Evolutionary conservation across 2,329 filamentous ascomycete genomes (phyloP).

Genomic region (Xylariaceae sp.): DNA sequence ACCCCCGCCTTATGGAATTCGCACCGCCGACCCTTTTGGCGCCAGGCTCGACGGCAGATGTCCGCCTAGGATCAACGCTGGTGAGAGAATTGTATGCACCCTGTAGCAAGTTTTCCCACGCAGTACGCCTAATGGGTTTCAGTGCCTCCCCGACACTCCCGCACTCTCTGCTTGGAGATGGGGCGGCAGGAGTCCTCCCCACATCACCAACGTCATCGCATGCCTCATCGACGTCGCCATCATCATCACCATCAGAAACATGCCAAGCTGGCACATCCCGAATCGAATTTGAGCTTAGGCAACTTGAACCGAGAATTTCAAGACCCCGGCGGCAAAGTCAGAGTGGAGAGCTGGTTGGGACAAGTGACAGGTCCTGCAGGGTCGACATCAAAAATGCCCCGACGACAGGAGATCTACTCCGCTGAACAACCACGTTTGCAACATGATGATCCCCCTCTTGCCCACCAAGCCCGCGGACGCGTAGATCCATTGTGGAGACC

Average conservation of each 20-base stretch:
- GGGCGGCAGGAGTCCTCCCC: constrained; percentile 21
- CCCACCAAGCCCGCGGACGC: constrained; percentile 1
- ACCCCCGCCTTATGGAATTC: too few relatives aligned
- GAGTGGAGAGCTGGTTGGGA: constrained; percentile 30
- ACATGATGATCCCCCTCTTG: constrained; percentile 4
- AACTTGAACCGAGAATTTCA: constrained; percentile 22
- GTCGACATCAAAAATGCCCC: constrained; percentile 14
- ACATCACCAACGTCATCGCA: constrained; percentile 21
- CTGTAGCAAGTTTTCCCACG: too few relatives aligned
- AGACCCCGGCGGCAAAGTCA: constrained; percentile 18
- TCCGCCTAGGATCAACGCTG: too few relatives aligned
- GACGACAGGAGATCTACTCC: constrained; percentile 11
- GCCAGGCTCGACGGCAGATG: too few relatives aligned
- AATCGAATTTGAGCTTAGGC: constrained; percentile 12
- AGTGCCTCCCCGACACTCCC: constrained; percentile 20
- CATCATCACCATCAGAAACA: constrained; percentile 6
- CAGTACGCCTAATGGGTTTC: constrained; percentile 18
- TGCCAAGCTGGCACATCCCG: constrained; percentile 7
- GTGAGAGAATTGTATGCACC: too few relatives aligned
- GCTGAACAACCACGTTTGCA: constrained; percentile 2
- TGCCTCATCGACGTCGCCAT: constrained; percentile 22
- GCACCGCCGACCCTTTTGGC: too few relatives aligned
- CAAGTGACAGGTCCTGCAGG: constrained; percentile 15
- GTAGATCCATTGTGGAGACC: constrained; percentile 26
- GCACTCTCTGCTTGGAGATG: constrained; percentile 24